Conservation (phyloP, 129 eudicot genomes). For the Chrysanthemum seticuspe region DNA sequence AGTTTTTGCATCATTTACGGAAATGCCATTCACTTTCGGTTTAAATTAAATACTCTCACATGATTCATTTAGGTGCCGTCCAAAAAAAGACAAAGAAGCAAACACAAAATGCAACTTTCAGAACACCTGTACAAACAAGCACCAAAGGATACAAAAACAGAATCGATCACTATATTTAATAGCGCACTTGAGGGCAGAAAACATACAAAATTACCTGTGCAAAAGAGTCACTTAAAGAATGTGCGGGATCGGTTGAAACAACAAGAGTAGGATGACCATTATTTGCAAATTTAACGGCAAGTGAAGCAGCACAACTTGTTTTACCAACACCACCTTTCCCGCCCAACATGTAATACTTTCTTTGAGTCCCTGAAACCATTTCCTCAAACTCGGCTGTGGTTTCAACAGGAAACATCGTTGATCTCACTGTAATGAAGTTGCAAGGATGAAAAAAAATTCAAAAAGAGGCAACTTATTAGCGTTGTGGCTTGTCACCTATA, state of each 20-base stretch:
- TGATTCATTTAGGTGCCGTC: too few relatives aligned
- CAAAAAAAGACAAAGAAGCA: too few relatives aligned
- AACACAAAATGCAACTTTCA: too few relatives aligned
- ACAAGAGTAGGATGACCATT: conserved; percentile 76
- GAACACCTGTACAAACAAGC: too few relatives aligned
- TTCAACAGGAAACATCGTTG: conserved; percentile 77
- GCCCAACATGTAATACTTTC: conserved; percentile 40
- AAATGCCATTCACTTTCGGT: conserved; percentile 30
- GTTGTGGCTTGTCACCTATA: neutral
- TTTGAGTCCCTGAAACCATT: conserved; percentile 80
- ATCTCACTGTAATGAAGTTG: conserved; percentile 53
- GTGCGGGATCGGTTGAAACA: conserved; percentile 99
- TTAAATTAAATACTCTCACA: too few relatives aligned
- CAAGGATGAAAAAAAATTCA: neutral
- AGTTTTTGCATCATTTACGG: conserved; percentile 20
- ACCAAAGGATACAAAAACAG: too few relatives aligned
- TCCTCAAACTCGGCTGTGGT: conserved; percentile 79
- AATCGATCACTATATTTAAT: neutral
- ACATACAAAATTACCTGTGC: conserved; percentile 59
- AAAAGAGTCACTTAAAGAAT: conserved; percentile 94
- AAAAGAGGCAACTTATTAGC: neutral
- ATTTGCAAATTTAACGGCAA: too few relatives aligned
- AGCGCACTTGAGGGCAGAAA: conserved; percentile 1
- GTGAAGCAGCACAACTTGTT: too few relatives aligned
- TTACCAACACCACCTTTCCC: too few relatives aligned